A percentile compares a stretch with the other conserved stretches of the same genome.
Conservation (phyloP, 257 asterid genomes). For the Parsonsia alboflavescens region DNA sequence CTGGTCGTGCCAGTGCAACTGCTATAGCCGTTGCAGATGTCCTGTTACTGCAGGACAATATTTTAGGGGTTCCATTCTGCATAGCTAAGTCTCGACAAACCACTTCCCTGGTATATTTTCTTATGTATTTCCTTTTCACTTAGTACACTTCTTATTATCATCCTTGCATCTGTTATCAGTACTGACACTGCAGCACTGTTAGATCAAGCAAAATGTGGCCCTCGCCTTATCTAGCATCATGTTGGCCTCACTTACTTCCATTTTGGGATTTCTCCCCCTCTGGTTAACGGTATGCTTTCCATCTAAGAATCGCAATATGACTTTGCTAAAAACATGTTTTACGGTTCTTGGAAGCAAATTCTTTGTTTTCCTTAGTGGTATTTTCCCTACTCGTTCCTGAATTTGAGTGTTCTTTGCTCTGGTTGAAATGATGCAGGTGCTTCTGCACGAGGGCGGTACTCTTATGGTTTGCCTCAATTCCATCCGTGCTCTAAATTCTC, state of each 20-base stretch:
- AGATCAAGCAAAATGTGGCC: conserved; percentile 91
- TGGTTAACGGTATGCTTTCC: conserved; percentile 74
- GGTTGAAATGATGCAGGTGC: conserved; percentile 51
- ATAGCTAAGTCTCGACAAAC: conserved; percentile 88
- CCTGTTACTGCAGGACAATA: conserved; percentile 86
- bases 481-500: conserved; percentile 75
- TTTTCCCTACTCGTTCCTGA: background rate
- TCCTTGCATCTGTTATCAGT: background rate
- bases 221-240: conserved; percentile 84
- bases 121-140: background rate
- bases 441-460: conserved; percentile 96
- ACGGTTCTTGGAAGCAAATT: background rate
- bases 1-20: conserved; percentile 96
- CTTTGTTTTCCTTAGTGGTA: background rate
- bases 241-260: conserved; percentile 93
- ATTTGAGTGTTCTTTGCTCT: background rate
- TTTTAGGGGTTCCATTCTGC: conserved; percentile 86
- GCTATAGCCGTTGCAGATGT: conserved; percentile 97
- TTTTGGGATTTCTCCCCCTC: conserved; percentile 79
- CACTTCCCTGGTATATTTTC: conserved; percentile 68
- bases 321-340: background rate
- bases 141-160: background rate
- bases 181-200: conserved; percentile 17
- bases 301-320: background rate
- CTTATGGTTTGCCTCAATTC: conserved; percentile 89